A percentile compares a stretch with the other conserved stretches of the same genome.
Evolutionary conservation across 805 yeast species (phyloP).

Genomic region (Kuraishia ogatae): DNA sequence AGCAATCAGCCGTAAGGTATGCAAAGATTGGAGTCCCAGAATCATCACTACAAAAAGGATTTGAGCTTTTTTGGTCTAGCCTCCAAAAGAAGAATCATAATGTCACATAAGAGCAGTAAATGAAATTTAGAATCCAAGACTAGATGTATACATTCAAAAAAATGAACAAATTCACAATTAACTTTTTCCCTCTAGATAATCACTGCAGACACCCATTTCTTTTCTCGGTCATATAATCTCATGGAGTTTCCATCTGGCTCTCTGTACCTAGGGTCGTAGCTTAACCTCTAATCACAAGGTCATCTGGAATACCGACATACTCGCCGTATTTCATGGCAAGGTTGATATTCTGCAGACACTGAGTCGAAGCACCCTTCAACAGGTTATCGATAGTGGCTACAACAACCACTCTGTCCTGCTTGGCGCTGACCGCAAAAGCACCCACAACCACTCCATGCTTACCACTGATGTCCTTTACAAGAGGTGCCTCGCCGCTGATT

Average conservation of each 20-base stretch:
- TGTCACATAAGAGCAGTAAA: too few species aligned
- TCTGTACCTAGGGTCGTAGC: neutral
- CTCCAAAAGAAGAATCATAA: too few species aligned
- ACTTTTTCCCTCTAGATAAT: neutral
- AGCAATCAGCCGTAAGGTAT: too few species aligned
- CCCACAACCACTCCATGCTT: conserved; percentile 95
- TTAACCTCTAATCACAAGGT: conserved; percentile 43
- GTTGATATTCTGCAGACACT: conserved; percentile 93
- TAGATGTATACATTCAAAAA: neutral
- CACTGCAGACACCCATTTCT: neutral
- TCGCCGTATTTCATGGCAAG: conserved; percentile 85
- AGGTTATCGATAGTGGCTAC: conserved; percentile 95
- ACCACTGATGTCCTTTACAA: conserved; percentile 84
- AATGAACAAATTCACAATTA: neutral
- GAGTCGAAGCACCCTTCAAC: conserved; percentile 98
- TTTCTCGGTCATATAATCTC: neutral
- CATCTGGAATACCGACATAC: conserved; percentile 88
- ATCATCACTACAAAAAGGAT: too few species aligned
- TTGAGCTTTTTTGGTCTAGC: too few species aligned
- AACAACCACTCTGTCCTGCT: conserved; percentile 83
- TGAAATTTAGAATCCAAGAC: neutral
- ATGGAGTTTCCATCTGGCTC: neutral
- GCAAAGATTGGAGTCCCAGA: too few species aligned
- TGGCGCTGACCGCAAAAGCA: conserved; percentile 88
- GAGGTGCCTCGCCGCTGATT: conserved; percentile 86